A percentile compares a stretch with the other conserved stretches of the same genome.
phyloP scores from a whole-genome alignment of 129 eudicot genomes.

The Silybum marianum region DNA sequence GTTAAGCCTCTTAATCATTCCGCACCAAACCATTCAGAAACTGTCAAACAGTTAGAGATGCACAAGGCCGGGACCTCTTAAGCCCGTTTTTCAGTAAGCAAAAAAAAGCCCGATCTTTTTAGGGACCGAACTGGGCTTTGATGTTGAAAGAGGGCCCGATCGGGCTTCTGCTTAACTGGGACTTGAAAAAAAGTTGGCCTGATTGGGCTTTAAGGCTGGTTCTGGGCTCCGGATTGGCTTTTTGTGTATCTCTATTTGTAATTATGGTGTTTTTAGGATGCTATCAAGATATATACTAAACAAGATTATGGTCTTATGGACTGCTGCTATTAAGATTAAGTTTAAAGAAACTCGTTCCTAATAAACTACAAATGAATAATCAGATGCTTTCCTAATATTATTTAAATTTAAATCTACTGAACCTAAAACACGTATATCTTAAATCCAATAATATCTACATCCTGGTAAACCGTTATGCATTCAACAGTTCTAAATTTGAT shows the following conservation, averaged over 20 bases:
- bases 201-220: background rate
- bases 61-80: background rate
- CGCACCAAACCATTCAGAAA: too few species aligned
- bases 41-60: too few species aligned
- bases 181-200: background rate
- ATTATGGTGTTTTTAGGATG: constrained; percentile 4
- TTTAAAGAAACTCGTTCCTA: background rate
- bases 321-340: constrained; percentile 3
- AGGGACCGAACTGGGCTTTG: background rate
- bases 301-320: background rate
- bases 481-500: constrained; percentile 2
- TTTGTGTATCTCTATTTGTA: background rate
- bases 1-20: too few species aligned
- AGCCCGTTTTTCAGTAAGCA: background rate
- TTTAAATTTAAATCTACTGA: constrained; percentile 1
- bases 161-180: background rate
- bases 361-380: constrained; percentile 1
- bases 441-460: too few species aligned
- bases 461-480: background rate
- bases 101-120: too few species aligned
- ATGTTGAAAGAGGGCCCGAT: background rate
- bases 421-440: background rate
- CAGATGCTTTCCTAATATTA: background rate
- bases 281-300: constrained; percentile 14
- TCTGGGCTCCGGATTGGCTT: background rate